Percentiles rank a stretch among this genome's conserved stretches.
Conservation (phyloP, 2,329 filamentous ascomycete species). For the Scytalidium lignicola region DNA sequence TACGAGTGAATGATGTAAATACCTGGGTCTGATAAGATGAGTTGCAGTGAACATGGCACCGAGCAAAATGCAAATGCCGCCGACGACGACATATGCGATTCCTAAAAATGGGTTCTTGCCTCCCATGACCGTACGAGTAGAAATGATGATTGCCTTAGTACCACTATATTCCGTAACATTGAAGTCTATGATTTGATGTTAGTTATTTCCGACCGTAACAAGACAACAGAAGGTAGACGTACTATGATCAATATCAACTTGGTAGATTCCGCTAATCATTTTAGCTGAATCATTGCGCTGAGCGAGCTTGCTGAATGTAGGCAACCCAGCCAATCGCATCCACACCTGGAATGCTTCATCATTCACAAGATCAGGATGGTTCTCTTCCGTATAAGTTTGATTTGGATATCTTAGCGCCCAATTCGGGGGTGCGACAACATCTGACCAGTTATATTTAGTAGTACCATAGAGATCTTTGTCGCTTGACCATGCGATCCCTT, state of each 20-base stretch:
- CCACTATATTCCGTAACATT: slow-evolving; percentile 73
- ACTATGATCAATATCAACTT: slow-evolving; percentile 74
- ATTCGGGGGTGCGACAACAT: slow-evolving; percentile 80
- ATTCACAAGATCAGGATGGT: slow-evolving; percentile 62
- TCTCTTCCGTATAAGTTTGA: slow-evolving; percentile 56
- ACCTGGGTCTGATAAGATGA: slow-evolving; percentile 88
- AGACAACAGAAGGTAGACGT: slow-evolving; percentile 34
- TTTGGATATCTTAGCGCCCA: slow-evolving; percentile 69
- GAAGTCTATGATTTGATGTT: slow-evolving; percentile 57
- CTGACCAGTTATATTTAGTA: slow-evolving; percentile 57
- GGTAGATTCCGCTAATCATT: slow-evolving; percentile 69
- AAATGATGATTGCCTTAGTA: slow-evolving; percentile 84
- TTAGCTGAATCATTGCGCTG: slow-evolving; percentile 68
- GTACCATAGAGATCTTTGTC: slow-evolving; percentile 75
- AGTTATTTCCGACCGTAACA: slow-evolving; percentile 11
- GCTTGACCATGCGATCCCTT: slow-evolving; percentile 79
- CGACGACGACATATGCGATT: slow-evolving; percentile 92
- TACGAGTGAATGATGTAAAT: slow-evolving; percentile 27
- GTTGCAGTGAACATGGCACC: slow-evolving; percentile 84
- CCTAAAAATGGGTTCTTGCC: slow-evolving; percentile 94
- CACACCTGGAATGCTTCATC: slow-evolving; percentile 92
- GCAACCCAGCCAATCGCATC: slow-evolving; percentile 96
- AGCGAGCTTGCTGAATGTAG: slow-evolving; percentile 90
- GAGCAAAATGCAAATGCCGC: slow-evolving; percentile 85
- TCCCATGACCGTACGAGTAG: slow-evolving; percentile 86